Evolutionary conservation across 2,329 filamentous ascomycete species (phyloP).

Genomic region (Cordyceps farinosa): DNA sequence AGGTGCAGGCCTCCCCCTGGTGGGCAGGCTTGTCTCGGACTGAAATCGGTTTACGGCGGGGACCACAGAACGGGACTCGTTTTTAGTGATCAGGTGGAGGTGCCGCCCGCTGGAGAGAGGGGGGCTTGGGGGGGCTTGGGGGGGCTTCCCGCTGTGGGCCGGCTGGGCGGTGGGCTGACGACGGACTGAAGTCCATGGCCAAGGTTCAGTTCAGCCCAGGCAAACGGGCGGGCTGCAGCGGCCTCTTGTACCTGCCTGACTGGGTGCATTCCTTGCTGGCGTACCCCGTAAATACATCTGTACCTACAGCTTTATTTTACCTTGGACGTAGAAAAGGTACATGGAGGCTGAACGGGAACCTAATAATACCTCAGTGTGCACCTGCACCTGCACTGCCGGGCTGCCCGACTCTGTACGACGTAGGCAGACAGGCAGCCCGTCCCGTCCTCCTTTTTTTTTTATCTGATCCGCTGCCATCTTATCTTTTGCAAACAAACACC

Average conservation of each 20-base stretch:
- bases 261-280: too few species aligned
- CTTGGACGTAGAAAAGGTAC: too few species aligned
- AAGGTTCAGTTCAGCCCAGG: background rate
- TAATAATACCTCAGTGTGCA: too few species aligned
- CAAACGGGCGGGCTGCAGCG: too few species aligned
- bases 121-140: background rate
- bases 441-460: background rate
- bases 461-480: slow-evolving; percentile 15
- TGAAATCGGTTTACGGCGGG: background rate
- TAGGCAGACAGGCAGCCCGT: background rate
- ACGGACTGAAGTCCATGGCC: background rate
- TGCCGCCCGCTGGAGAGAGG: background rate
- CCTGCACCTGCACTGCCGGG: too few species aligned
- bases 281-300: too few species aligned
- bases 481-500: slow-evolving; percentile 2
- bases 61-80: background rate
- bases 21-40: background rate
- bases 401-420: background rate
- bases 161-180: background rate
- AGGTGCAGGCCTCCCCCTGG: too few species aligned
- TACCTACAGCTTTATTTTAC: too few species aligned
- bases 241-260: too few species aligned
- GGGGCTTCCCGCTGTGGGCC: slow-evolving; percentile 13
- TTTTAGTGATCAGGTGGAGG: slow-evolving; percentile 10
- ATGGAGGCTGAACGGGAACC: too few species aligned